Percentiles rank a stretch among this genome's conserved stretches.
Conservation (phyloP, 768 basidiomycete species). For the Leucosporidium creatinivorum region DNA sequence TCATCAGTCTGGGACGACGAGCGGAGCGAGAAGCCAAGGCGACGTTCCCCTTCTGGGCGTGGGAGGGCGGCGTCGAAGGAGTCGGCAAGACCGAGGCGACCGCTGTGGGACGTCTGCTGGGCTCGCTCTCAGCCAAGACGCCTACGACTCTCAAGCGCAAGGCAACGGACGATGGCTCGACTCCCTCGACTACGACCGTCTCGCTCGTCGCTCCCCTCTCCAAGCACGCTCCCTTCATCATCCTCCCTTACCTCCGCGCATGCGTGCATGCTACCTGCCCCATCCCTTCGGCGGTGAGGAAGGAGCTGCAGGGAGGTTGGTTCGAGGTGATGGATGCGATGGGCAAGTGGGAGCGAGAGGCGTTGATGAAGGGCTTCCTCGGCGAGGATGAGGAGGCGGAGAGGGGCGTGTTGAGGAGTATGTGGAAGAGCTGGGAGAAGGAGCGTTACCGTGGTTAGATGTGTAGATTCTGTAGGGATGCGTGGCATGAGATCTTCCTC, state of each 20-base stretch:
- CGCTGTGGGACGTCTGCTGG: slow-evolving; percentile 23
- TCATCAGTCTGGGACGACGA: slow-evolving; percentile 10
- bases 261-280: slow-evolving; percentile 30
- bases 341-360: slow-evolving; percentile 37
- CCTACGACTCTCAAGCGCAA: slow-evolving; percentile 7
- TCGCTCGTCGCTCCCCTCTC: slow-evolving; percentile 33
- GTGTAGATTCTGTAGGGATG: too few species aligned
- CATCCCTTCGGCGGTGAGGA: slow-evolving; percentile 26
- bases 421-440: slow-evolving; percentile 35
- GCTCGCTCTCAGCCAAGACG: slow-evolving; percentile 28
- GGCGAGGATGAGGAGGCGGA: slow-evolving; percentile 34
- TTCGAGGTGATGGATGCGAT: slow-evolving; percentile 33
- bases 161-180: neutral
- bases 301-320: slow-evolving; percentile 30
- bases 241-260: slow-evolving; percentile 32
- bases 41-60: slow-evolving; percentile 28
- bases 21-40: slow-evolving; percentile 24
- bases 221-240: slow-evolving; percentile 38
- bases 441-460: slow-evolving; percentile 33
- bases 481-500: too few species aligned
- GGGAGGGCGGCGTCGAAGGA: slow-evolving; percentile 16
- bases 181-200: slow-evolving; percentile 7
- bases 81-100: slow-evolving; percentile 22
- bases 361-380: slow-evolving; percentile 36
- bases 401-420: slow-evolving; percentile 24